Conservation (phyloP, 2,329 filamentous ascomycete species). For the Remersonia thermophila region DNA sequence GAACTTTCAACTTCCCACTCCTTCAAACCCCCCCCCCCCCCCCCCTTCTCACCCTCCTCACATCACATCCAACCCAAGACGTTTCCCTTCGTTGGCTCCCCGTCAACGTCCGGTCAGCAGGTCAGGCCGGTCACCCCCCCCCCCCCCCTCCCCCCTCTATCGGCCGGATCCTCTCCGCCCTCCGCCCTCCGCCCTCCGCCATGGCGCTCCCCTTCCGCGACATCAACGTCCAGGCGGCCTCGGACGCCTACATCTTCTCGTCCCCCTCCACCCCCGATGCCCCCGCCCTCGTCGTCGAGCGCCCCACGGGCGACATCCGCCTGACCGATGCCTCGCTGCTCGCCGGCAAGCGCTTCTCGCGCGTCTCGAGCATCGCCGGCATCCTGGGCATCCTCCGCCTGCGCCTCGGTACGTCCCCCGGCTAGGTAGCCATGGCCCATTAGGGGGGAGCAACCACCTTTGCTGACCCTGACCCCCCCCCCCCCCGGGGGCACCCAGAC, state of each 20-base stretch:
- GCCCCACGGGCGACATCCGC: constrained; percentile 81
- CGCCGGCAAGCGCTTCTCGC: constrained; percentile 56
- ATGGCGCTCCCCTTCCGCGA: constrained; percentile 67
- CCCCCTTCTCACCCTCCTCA: no score
- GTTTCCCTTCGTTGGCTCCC: no score
- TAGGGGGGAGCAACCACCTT: background rate
- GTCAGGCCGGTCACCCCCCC: no score
- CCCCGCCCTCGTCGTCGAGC: constrained; percentile 76
- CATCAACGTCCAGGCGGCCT: constrained; percentile 89
- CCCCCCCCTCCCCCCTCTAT: no score
- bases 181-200: constrained; percentile 4
- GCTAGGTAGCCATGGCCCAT: background rate
- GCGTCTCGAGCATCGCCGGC: constrained; percentile 84
- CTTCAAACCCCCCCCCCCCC: no score
- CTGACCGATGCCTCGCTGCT: constrained; percentile 68
- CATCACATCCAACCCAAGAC: no score
- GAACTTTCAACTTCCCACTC: no score
- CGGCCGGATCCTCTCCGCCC: background rate
- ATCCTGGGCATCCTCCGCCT: constrained; percentile 91
- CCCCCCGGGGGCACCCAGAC: constrained; percentile 34
- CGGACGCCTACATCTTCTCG: constrained; percentile 89
- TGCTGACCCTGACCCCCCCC: constrained; percentile 1
- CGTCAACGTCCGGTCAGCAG: no score
- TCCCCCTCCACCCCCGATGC: constrained; percentile 88
- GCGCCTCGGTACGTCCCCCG: constrained; percentile 56